A percentile compares a stretch with the other conserved stretches of the same genome.
Evolutionary conservation across 345 rosid genomes (phyloP).

Genomic region (Eucalyptus globulus): DNA sequence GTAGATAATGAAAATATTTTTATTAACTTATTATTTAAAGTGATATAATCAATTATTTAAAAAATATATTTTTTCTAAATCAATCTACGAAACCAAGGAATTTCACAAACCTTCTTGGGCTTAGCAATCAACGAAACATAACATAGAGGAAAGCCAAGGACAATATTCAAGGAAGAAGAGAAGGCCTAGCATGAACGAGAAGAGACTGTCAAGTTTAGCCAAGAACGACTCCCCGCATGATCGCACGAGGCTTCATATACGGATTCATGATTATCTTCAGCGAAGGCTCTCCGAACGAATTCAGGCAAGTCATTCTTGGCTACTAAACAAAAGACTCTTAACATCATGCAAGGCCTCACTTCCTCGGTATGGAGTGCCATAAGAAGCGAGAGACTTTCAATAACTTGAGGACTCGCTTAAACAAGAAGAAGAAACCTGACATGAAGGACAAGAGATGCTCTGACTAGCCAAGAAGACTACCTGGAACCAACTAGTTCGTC

Average conservation of each 20-base stretch:
- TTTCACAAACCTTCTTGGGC: background rate
- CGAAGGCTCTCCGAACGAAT: background rate
- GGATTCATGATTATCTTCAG: background rate
- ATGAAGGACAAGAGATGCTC: slow-evolving; percentile 14
- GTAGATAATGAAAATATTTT: background rate
- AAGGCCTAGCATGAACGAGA: slow-evolving; percentile 22
- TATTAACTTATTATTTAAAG: background rate
- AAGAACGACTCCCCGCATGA: slow-evolving; percentile 22
- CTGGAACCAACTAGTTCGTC: background rate
- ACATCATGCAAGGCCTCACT: slow-evolving; percentile 18
- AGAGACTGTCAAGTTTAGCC: slow-evolving; percentile 20
- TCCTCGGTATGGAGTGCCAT: background rate
- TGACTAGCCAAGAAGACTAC: slow-evolving; percentile 22
- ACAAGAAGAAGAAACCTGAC: slow-evolving; percentile 7
- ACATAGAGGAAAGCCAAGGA: background rate
- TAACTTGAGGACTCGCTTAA: background rate
- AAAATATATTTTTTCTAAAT: background rate
- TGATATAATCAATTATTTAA: background rate
- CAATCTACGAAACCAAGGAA: background rate
- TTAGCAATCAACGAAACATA: background rate
- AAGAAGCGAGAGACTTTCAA: background rate
- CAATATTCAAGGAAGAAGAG: slow-evolving; percentile 8
- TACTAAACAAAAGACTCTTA: slow-evolving; percentile 10
- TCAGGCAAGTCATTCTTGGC: slow-evolving; percentile 34
- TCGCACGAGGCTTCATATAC: background rate